Conservation (phyloP, 371 early-diverging fungal species). For the Parasitella parasitica region DNA sequence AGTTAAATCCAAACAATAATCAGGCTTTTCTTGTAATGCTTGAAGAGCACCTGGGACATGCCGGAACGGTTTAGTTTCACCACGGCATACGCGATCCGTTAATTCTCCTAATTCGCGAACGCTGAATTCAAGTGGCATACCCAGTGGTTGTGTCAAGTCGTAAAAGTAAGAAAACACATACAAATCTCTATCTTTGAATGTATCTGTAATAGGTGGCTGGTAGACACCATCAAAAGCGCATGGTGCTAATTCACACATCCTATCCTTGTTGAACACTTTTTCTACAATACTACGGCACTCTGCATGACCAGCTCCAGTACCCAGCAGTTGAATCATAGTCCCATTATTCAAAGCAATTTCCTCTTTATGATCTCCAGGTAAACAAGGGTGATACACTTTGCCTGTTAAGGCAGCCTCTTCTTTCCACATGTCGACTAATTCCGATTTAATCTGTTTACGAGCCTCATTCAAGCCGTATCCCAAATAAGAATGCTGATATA, state of each 20-base stretch:
- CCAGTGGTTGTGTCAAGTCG: slow-evolving; percentile 77
- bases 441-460: slow-evolving; percentile 39
- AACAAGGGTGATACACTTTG: slow-evolving; percentile 32
- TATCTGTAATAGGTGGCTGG: slow-evolving; percentile 70
- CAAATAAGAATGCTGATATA: slow-evolving; percentile 92
- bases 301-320: slow-evolving; percentile 51
- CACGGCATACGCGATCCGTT: slow-evolving; percentile 60
- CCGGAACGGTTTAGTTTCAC: slow-evolving; percentile 38
- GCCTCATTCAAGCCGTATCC: slow-evolving; percentile 88
- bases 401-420: background rate
- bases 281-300: slow-evolving; percentile 50
- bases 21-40: slow-evolving; percentile 31
- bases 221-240: slow-evolving; percentile 90
- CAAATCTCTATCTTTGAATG: slow-evolving; percentile 73
- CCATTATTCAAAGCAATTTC: slow-evolving; percentile 1
- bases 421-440: slow-evolving; percentile 16
- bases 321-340: slow-evolving; percentile 23
- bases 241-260: slow-evolving; percentile 52
- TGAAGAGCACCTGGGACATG: slow-evolving; percentile 34
- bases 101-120: slow-evolving; percentile 61
- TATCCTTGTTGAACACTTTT: slow-evolving; percentile 58
- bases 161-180: slow-evolving; percentile 94
- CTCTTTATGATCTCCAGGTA: slow-evolving; percentile 26
- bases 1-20: slow-evolving; percentile 80
- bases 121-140: slow-evolving; percentile 58